Evolutionary conservation across 2,329 filamentous ascomycete species (phyloP), one percentile per base, ranked within the genome.

Genomic region (Didymella pinodella): DNA sequence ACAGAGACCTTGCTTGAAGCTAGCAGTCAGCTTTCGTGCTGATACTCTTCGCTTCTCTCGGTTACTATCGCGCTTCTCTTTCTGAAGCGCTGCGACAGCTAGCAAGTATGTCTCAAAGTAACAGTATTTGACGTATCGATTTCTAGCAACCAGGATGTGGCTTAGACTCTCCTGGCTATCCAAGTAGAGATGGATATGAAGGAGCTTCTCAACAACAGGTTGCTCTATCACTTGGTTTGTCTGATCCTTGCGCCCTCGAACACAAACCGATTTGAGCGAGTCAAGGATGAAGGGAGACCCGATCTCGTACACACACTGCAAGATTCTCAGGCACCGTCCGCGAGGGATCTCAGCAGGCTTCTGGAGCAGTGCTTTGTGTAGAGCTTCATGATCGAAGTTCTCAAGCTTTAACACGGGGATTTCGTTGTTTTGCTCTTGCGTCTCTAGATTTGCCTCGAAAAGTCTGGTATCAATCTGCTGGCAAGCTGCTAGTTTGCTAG

Each of bases 151-250:
- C 10, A 31, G 16, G 36, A 52, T 26, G 36, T 52, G 16, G 38
- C 36, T 44, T 34, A 43, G 16, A 43, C 49, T 44, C 49, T 52
- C 25, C 31, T 22, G 8, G 16, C 22, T 52, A 18, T 44, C 36
- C 29, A 52, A 43, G 49, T 44, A 44, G 49, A 52, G 34, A 44
- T 52, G 16, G 49, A 52, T 52, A 20, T 52, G 16, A 26, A 52
- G 16, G 16, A 52, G 36, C 25, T 52, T 52, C 36, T 52, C 16
- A 12, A 52, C 5, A 44, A 52, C 18, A 10, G 36, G 22, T 20
- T 31, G 20, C 40, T 52, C 36, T 28, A 44, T 31, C 8, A 4
- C 40, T 52, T 44, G n/a, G 20, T 51, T 18, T 31, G 12, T 28
- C 36, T 31, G 8, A 29, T 38, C 40, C 26, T 44, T 7, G 40